Evolutionary conservation across 441 rosid genomes (phyloP).

Genomic region (Pelargonium exstipulatum): DNA sequence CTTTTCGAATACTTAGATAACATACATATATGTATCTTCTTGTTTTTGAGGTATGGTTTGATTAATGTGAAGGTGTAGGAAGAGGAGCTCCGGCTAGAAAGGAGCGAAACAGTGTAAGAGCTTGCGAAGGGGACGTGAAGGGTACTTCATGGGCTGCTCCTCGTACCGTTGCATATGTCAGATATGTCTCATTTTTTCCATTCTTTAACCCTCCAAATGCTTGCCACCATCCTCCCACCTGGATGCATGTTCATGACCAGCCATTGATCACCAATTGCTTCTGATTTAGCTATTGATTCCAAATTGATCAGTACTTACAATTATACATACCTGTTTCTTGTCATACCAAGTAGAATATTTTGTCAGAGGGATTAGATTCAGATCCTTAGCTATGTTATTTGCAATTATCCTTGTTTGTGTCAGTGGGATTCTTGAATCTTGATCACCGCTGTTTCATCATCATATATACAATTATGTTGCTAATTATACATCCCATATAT

Average conservation of each 20-base stretch:
- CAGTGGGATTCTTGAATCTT: constrained; percentile 32
- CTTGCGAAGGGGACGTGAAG: constrained; percentile 32
- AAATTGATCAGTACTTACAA: no score
- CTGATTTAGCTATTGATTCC: not conserved
- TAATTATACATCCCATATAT: no score
- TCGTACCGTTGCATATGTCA: constrained; percentile 27
- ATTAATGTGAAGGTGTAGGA: constrained; percentile 13
- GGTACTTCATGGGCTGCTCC: constrained; percentile 38
- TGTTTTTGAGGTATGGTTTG: no score
- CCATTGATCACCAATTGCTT: not conserved
- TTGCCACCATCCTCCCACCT: constrained; percentile 41
- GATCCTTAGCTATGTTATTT: constrained; percentile 29
- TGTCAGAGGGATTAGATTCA: constrained; percentile 23
- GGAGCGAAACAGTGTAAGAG: constrained; percentile 30
- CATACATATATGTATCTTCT: no score
- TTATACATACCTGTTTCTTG: constrained; percentile 26
- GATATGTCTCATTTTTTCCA: constrained; percentile 23
- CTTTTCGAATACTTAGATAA: no score
- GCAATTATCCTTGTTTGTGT: constrained; percentile 40
- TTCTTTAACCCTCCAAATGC: constrained; percentile 21
- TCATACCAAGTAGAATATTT: constrained; percentile 31
- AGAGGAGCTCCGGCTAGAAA: constrained; percentile 23
- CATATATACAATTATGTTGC: no score
- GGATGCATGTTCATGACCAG: not conserved
- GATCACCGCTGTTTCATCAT: constrained; percentile 31